Percentiles rank a stretch among this genome's conserved stretches.
Conservation (phyloP, 2,329 filamentous ascomycete species). For the Sphaerostilbella broomeana region DNA sequence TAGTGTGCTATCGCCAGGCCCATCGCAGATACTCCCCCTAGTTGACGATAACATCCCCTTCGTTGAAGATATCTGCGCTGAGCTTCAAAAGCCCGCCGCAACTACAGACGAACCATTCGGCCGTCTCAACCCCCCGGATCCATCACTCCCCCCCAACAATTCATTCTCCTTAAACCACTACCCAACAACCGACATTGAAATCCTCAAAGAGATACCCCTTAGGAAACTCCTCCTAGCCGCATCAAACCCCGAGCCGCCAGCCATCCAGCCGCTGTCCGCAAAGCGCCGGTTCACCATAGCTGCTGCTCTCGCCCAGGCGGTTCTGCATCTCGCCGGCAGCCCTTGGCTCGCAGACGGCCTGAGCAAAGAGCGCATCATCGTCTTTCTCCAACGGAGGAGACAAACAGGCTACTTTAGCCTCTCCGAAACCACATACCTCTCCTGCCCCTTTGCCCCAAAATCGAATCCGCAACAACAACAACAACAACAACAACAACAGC, state of each 20-base stretch:
- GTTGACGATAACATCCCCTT: too few species aligned
- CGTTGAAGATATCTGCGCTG: too few species aligned
- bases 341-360: constrained; percentile 4
- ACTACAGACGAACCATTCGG: constrained; percentile 7
- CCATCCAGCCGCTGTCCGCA: constrained; percentile 9
- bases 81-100: too few species aligned
- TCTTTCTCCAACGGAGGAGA: constrained; percentile 4
- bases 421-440: constrained; percentile 7
- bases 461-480: neutral
- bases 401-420: constrained; percentile 6
- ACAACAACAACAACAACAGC: too few species aligned
- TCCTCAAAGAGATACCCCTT: constrained; percentile 4
- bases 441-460: neutral
- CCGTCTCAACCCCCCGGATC: neutral
- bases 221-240: constrained; percentile 5
- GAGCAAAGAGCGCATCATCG: neutral
- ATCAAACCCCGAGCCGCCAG: constrained; percentile 1
- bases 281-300: constrained; percentile 8
- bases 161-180: constrained; percentile 3
- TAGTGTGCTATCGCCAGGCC: too few species aligned
- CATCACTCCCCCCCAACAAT: neutral
- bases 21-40: too few species aligned
- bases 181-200: neutral
- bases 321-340: constrained; percentile 4
- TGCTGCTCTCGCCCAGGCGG: constrained; percentile 5